Evolutionary conservation across 1,139 yeast genomes (phyloP).

Genomic region (Zygosaccharomyces pseudobailii): DNA sequence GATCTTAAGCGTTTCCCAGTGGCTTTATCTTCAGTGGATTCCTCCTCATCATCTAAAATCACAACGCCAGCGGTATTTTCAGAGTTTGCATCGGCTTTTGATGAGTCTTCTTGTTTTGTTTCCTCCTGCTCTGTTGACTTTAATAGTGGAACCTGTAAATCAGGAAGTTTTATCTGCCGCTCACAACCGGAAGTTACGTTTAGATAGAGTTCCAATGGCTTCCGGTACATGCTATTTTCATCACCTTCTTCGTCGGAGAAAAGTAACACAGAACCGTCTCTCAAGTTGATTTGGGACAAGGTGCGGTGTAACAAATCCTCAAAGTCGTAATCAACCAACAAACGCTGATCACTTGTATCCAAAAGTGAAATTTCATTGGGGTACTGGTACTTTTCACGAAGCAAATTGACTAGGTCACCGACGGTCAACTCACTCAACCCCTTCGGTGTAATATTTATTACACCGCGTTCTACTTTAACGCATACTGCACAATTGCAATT

Average conservation of each 20-base stretch:
- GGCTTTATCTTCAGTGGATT: not conserved
- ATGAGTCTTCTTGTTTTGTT: constrained; percentile 21
- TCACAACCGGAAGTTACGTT: constrained; percentile 28
- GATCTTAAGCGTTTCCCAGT: constrained; percentile 1
- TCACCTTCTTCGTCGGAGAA: constrained; percentile 57
- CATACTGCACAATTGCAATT: constrained; percentile 71
- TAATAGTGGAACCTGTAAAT: constrained; percentile 35
- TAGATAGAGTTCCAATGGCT: constrained; percentile 65
- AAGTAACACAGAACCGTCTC: constrained; percentile 55
- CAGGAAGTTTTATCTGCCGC: constrained; percentile 25
- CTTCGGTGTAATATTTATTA: constrained; percentile 33
- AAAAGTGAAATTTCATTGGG: constrained; percentile 64
- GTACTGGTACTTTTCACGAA: constrained; percentile 50
- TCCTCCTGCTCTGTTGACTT: constrained; percentile 14
- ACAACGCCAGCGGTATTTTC: constrained; percentile 8
- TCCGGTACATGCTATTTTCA: constrained; percentile 48
- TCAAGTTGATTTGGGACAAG: constrained; percentile 53
- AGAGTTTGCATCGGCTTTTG: constrained; percentile 9
- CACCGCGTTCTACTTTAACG: constrained; percentile 52
- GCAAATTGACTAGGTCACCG: constrained; percentile 42
- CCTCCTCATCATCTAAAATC: constrained; percentile 13
- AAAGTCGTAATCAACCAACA: constrained; percentile 82
- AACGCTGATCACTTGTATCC: constrained; percentile 52
- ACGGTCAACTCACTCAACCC: constrained; percentile 34
- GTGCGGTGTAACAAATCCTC: constrained; percentile 63